Percentiles rank a stretch among this genome's conserved stretches.
phyloP scores from a whole-genome alignment of 225 moss, liverwort and hornwort genomes.

The Bryoerythrophyllum caledonicum region DNA sequence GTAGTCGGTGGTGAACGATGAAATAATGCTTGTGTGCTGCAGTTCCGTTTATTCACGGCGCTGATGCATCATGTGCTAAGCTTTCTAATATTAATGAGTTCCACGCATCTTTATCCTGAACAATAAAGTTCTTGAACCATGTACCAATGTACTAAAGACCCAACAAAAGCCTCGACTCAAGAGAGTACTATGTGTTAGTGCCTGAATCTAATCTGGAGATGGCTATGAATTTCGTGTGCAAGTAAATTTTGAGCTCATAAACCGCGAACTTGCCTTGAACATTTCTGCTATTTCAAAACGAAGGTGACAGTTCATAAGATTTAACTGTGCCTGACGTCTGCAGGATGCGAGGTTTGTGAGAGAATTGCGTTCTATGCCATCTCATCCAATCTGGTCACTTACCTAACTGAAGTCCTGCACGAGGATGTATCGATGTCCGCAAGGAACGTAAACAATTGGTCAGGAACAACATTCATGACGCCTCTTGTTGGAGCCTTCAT shows the following conservation, averaged over 20 bases:
- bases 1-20: background rate
- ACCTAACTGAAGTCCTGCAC: conserved; percentile 69
- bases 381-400: conserved; percentile 87
- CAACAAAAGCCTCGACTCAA: background rate
- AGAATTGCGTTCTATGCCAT: conserved; percentile 93
- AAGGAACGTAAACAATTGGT: conserved; percentile 97
- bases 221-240: background rate
- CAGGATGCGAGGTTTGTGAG: conserved; percentile 97
- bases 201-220: conserved; percentile 2
- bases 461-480: conserved; percentile 91
- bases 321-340: conserved; percentile 26
- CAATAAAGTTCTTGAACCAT: background rate
- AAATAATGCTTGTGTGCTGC: background rate
- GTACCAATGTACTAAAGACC: no score
- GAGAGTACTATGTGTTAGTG: background rate
- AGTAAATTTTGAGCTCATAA: background rate
- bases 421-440: conserved; percentile 90
- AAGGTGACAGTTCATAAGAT: background rate
- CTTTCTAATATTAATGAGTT: background rate
- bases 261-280: background rate
- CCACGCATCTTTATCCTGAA: conserved; percentile 14
- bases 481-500: conserved; percentile 93
- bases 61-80: background rate
- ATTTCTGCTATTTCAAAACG: background rate
- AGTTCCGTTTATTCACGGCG: background rate